Base-by-base conservation (phyloP, 345 rosid species). In the Excoecaria cochinchinensis region DNA sequence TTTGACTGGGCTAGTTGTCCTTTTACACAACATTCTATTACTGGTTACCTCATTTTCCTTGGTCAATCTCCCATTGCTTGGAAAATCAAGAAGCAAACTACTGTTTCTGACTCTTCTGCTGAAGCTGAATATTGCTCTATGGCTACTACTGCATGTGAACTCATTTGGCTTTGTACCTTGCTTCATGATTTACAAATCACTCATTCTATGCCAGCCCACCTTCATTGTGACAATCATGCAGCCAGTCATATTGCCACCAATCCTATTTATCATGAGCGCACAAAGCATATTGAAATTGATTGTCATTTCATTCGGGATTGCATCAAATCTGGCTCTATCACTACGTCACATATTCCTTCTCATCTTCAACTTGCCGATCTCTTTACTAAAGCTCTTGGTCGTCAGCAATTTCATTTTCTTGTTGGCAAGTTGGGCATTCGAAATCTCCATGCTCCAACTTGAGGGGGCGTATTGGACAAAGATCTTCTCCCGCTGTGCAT, bases 81-180 rank as follows among this genome's bases (percentile, higher is more conserved):
- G 50, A 53, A 70, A 53, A 70, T 22, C 22, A 69, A 31, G 73
- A 53, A 70, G 36, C 50, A 70, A 70, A 52, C 60, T 53, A 70
- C 36, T 36, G 31, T 70, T 24, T 70, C 73, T 1, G 31, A 50
- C 14, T 70, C 48, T 3, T 70, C 36, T 2, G 36, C 36, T 55
- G 19, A 70, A 25, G 59, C 22, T 1, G 58, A 69, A 9, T 69
- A 15, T 50, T 13, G 44, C 22, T 25, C 39, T 13, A 69, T 69
- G 46, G 58, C 22, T 24, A 15, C 13, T 14, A 39, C 44, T 22
- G 22, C 44, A 22, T 14, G n/a, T n/a, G n/a, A 51, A 39, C 3
- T 70, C 8, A 55, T 39, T 8, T 70, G 63, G 74, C 17, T 69
- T 4, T 13, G 10, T 4, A 21, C 17, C 14, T 17, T 55, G 3